These are phyloP conservation scores for Panus rudis DNA, from an alignment of 768 basidiomycete species.

Conservation along the genomic window DNA sequence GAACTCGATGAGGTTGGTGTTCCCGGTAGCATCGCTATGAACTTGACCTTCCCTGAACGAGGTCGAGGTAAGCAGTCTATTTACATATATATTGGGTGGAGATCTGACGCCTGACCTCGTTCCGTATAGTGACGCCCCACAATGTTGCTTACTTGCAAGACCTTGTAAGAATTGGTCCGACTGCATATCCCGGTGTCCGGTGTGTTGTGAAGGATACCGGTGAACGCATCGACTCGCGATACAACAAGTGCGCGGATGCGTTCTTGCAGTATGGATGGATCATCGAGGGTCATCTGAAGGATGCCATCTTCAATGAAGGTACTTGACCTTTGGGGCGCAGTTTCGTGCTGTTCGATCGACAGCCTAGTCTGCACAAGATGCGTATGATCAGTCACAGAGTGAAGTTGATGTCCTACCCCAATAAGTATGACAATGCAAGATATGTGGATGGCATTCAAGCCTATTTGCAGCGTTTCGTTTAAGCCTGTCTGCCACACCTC, in stretches of 20 bases:
- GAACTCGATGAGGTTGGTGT: conserved; percentile 96
- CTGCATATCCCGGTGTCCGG: conserved; percentile 90
- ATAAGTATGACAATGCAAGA: conserved; percentile 39
- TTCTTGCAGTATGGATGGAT: conserved; percentile 98
- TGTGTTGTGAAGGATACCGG: conserved; percentile 97
- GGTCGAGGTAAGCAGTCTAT: conserved; percentile 42
- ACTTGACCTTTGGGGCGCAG: conserved; percentile 30
- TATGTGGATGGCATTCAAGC: conserved; percentile 6
- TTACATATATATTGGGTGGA: background rate
- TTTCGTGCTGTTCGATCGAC: conserved; percentile 94
- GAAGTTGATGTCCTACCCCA: conserved; percentile 96
- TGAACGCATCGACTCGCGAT: conserved; percentile 92
- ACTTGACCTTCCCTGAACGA: conserved; percentile 92
- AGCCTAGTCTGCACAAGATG: conserved; percentile 99
- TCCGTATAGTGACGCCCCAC: conserved; percentile 79
- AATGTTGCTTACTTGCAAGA: conserved; percentile 93
- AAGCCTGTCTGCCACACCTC: conserved; percentile 96
- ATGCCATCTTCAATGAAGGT: conserved; percentile 33
- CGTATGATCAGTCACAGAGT: conserved; percentile 99
- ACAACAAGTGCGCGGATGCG: conserved; percentile 93
- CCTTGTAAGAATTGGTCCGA: conserved; percentile 90
- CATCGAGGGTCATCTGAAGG: conserved; percentile 94
- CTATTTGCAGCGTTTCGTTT: conserved; percentile 76
- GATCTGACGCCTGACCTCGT: conserved; percentile 3
- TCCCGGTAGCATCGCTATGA: conserved; percentile 92